Evolutionary conservation across 2,329 filamentous ascomycete species (phyloP).

Genomic region (Ophiobolus disseminans): DNA sequence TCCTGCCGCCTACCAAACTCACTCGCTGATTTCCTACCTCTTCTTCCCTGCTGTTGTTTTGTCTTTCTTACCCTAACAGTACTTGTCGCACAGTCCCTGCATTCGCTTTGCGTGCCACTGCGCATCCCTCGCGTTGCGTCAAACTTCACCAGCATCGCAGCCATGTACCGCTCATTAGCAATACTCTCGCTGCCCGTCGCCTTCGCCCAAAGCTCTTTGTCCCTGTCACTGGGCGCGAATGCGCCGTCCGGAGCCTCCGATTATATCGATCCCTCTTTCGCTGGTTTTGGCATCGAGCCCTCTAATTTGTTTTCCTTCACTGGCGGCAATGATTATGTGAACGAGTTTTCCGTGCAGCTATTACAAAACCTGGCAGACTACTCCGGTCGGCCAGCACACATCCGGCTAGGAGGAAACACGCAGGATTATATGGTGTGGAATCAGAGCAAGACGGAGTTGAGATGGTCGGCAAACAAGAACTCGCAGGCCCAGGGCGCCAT

Average conservation of each 20-base stretch:
- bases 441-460: slow-evolving; percentile 44
- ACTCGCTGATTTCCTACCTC: neutral
- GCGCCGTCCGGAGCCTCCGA: slow-evolving; percentile 41
- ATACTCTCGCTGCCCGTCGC: slow-evolving; percentile 25
- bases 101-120: neutral
- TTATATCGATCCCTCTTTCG: slow-evolving; percentile 54
- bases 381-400: slow-evolving; percentile 57
- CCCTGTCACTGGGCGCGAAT: slow-evolving; percentile 38
- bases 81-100: neutral
- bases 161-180: too few relatives aligned
- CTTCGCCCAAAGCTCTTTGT: slow-evolving; percentile 40
- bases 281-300: slow-evolving; percentile 61
- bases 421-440: slow-evolving; percentile 59
- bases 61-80: neutral
- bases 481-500: slow-evolving; percentile 50
- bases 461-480: slow-evolving; percentile 49
- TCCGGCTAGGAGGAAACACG: slow-evolving; percentile 61
- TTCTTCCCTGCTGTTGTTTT: neutral
- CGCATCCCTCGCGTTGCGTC: slow-evolving; percentile 28
- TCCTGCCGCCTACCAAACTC: neutral
- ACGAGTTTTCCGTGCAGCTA: slow-evolving; percentile 56
- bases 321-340: slow-evolving; percentile 49
- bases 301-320: slow-evolving; percentile 62
- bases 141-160: slow-evolving; percentile 20
- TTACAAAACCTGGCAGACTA: slow-evolving; percentile 59